Evolutionary conservation across 805 yeast species (phyloP).

Genomic region (Candida succiphila): DNA sequence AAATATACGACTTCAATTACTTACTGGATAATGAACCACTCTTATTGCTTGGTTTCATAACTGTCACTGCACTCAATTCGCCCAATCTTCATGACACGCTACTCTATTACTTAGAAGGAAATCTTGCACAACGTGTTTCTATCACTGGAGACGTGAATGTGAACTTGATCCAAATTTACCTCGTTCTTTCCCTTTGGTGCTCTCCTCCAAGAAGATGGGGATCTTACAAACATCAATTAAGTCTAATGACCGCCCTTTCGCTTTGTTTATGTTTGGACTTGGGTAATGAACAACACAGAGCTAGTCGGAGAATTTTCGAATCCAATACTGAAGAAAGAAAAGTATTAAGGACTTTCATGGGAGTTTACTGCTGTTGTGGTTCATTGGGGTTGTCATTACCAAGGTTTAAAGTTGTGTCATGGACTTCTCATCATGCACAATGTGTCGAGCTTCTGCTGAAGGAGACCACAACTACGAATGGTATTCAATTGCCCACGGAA

Average conservation of each 20-base stretch:
- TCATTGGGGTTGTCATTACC: conserved; percentile 41
- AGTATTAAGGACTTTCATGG: conserved; percentile 31
- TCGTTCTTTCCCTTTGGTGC: conserved; percentile 41
- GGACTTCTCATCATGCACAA: conserved; percentile 35
- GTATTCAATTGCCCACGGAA: too few species aligned
- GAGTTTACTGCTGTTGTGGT: conserved; percentile 42
- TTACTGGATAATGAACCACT: conserved; percentile 32
- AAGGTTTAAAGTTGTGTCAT: conserved; percentile 36
- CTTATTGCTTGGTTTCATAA: conserved; percentile 30
- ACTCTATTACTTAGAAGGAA: conserved; percentile 33
- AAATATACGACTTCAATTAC: conserved; percentile 26
- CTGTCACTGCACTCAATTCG: conserved; percentile 38
- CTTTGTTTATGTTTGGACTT: conserved; percentile 40
- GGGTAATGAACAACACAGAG: conserved; percentile 25
- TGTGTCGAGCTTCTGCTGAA: conserved; percentile 23
- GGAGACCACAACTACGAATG: conserved; percentile 26
- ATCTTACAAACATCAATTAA: conserved; percentile 42
- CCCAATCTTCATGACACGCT: conserved; percentile 31
- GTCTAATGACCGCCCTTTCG: conserved; percentile 32
- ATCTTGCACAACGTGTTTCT: conserved; percentile 32
- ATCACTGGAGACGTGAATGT: conserved; percentile 33
- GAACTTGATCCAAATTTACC: conserved; percentile 30
- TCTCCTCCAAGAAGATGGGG: conserved; percentile 43
- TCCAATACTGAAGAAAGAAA: conserved; percentile 24
- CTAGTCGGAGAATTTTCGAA: conserved; percentile 14